Percentiles rank a stretch among this genome's conserved stretches.
Conservation (phyloP, 352 stramenopile genomes). For the Globisporangium emineosum region DNA sequence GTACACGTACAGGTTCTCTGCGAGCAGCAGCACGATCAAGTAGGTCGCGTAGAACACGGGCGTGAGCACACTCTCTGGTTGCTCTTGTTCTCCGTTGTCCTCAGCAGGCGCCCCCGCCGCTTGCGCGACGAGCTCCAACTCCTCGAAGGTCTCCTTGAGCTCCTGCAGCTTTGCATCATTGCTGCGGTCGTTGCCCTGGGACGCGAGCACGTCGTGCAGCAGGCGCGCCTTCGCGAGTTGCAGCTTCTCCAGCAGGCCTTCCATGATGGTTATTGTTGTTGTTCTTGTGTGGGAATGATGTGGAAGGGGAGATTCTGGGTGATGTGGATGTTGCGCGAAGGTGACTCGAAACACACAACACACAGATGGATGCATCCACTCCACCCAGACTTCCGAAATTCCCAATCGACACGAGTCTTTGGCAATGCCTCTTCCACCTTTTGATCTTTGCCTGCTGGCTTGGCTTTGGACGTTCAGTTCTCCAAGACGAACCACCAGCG, state of each 20-base stretch:
- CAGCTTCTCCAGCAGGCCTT: constrained; percentile 44
- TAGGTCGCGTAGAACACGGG: constrained; percentile 57
- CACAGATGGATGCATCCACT: background rate
- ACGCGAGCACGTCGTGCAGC: constrained; percentile 29
- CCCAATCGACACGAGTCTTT: too few relatives aligned
- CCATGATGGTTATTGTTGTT: constrained; percentile 30
- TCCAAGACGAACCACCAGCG: too few relatives aligned
- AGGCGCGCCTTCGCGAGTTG: constrained; percentile 37
- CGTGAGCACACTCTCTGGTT: constrained; percentile 31
- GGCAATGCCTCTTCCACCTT: too few relatives aligned
- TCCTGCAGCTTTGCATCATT: constrained; percentile 18
- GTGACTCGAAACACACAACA: background rate
- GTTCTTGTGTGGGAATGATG: background rate
- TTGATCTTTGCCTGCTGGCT: too few relatives aligned
- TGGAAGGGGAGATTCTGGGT: background rate
- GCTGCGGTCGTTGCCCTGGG: constrained; percentile 20
- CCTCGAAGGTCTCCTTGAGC: constrained; percentile 42
- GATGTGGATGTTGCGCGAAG: background rate
- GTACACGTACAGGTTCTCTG: constrained; percentile 36
- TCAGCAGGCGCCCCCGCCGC: constrained; percentile 16
- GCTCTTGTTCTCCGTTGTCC: background rate
- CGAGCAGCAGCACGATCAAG: constrained; percentile 51
- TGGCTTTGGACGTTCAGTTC: too few relatives aligned
- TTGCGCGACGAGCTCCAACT: constrained; percentile 55
- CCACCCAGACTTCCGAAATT: too few relatives aligned